These are phyloP conservation scores for Botrytis fabae DNA, from an alignment of 2,329 filamentous ascomycete genomes.

Conservation along the genomic window DNA sequence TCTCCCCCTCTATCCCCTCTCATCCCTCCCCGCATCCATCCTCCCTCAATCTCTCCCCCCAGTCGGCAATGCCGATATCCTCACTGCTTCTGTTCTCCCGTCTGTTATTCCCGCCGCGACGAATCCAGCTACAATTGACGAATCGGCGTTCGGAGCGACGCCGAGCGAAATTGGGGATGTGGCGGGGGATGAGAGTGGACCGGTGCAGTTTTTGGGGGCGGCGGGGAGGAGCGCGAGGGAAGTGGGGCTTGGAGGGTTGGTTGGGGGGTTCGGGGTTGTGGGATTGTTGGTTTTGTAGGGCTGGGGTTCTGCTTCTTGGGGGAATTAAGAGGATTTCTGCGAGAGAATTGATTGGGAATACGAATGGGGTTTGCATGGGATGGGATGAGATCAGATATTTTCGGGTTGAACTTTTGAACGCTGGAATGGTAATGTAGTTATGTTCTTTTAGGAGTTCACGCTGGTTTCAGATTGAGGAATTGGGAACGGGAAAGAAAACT, in stretches of 20 bases:
- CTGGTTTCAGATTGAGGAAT: background rate
- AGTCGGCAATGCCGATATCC: background rate
- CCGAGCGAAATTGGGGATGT: background rate
- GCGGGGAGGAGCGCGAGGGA: background rate
- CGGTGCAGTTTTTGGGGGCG: background rate
- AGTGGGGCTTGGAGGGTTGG: background rate
- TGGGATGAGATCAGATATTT: background rate
- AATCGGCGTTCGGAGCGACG: background rate
- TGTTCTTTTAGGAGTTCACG: background rate
- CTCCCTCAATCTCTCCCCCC: background rate
- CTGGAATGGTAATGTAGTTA: background rate
- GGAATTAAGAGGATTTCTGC: background rate
- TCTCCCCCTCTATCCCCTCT: background rate
- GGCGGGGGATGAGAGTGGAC: background rate
- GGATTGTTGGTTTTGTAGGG: background rate
- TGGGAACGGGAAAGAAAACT: background rate
- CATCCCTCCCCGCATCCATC: background rate
- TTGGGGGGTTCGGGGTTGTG: background rate
- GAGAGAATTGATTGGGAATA: background rate
- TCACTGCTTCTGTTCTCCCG: background rate
- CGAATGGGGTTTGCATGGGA: background rate
- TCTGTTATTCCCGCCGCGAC: background rate
- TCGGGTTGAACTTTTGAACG: background rate
- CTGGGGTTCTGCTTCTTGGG: background rate
- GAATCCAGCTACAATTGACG: background rate